These are phyloP conservation scores for Ogataea sp. DNA, from an alignment of 805 yeast genomes.

Conservation along the genomic window DNA sequence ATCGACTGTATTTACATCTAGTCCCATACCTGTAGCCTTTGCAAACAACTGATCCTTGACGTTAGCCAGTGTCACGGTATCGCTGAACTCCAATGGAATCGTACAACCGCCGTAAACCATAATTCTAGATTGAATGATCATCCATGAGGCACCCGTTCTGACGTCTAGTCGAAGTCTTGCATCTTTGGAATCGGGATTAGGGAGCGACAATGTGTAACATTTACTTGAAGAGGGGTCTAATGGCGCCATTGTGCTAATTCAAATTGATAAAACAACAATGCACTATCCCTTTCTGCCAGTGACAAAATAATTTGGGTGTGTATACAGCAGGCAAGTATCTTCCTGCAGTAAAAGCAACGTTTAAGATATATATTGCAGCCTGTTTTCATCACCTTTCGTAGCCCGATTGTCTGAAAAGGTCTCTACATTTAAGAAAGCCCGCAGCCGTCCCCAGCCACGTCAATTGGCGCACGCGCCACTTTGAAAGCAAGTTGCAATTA, in stretches of 20 bases:
- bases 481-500: too few species aligned
- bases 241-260: slow-evolving; percentile 41
- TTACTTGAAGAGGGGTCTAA: slow-evolving; percentile 56
- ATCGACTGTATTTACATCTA: slow-evolving; percentile 4
- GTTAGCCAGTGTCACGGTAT: slow-evolving; percentile 28
- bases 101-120: slow-evolving; percentile 65
- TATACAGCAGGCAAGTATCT: too few species aligned
- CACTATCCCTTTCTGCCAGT: too few species aligned
- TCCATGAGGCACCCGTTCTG: slow-evolving; percentile 62
- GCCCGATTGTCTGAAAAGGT: too few species aligned
- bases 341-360: too few species aligned
- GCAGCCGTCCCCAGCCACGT: too few species aligned
- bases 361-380: too few species aligned
- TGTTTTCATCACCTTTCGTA: too few species aligned
- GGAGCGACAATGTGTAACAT: slow-evolving; percentile 50
- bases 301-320: too few species aligned
- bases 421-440: too few species aligned
- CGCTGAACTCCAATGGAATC: slow-evolving; percentile 41
- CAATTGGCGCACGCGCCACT: too few species aligned
- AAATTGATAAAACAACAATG: not conserved
- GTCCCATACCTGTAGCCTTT: slow-evolving; percentile 17
- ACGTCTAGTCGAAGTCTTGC: slow-evolving; percentile 47
- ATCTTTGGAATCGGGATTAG: slow-evolving; percentile 41
- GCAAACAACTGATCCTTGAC: slow-evolving; percentile 31
- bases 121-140: slow-evolving; percentile 49